These are phyloP conservation scores for Cercospora sp. DNA, from an alignment of 2,329 filamentous ascomycete genomes.

Conservation along the genomic window DNA sequence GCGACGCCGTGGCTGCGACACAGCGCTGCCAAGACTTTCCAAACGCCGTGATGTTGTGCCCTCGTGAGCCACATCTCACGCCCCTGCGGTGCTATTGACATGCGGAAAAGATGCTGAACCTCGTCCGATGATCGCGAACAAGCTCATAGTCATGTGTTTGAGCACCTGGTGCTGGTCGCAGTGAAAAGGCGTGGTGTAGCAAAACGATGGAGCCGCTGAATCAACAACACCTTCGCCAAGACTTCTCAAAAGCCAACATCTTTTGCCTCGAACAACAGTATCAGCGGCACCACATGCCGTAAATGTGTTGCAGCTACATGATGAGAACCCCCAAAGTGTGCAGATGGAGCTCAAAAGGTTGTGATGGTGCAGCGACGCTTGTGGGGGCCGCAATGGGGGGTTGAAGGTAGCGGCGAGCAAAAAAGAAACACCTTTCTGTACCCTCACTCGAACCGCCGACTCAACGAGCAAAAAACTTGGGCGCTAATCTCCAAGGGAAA, in stretches of 20 bases:
- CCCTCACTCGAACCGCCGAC: not conserved
- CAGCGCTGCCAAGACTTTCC: not conserved
- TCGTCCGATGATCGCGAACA: not conserved
- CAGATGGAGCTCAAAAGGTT: not conserved
- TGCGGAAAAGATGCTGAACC: not conserved
- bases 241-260: not conserved
- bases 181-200: not conserved
- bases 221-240: not conserved
- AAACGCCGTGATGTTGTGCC: not conserved
- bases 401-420: not conserved
- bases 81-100: not conserved
- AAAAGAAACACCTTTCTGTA: not conserved
- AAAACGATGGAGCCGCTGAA: not conserved
- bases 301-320: not conserved
- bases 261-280: not conserved
- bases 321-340: not conserved
- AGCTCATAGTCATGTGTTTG: not conserved
- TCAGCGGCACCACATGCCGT: not conserved
- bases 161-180: not conserved
- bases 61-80: not conserved
- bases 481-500: not conserved
- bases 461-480: not conserved
- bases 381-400: not conserved
- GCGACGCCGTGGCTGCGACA: not conserved
- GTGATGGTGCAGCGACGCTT: not conserved